A percentile compares a stretch with the other conserved stretches of the same genome.
Conservation (phyloP, 2,329 filamentous ascomycete species). For the Alternaria infectoria region DNA sequence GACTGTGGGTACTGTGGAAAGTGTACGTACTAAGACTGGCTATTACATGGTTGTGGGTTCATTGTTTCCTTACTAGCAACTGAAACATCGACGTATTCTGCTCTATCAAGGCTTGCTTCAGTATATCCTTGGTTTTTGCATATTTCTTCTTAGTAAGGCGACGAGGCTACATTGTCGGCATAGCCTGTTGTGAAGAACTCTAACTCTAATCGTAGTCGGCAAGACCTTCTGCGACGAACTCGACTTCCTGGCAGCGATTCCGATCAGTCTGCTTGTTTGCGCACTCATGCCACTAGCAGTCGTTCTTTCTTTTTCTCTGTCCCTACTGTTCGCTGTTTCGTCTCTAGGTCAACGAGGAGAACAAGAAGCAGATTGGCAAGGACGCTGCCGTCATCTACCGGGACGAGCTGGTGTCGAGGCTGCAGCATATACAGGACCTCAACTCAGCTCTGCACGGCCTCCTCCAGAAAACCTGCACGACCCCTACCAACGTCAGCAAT, state of each 20-base stretch:
- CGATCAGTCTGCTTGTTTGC: too few relatives aligned
- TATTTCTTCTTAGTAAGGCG: not conserved
- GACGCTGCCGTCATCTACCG: too few relatives aligned
- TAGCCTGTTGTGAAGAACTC: not conserved
- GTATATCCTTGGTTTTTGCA: not conserved
- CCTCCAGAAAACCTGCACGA: accelerated
- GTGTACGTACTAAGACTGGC: slow-evolving; percentile 33
- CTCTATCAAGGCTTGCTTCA: not conserved
- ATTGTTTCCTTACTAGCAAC: not conserved
- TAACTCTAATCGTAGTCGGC: not conserved
- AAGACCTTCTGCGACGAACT: not conserved
- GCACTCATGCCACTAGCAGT: too few relatives aligned
- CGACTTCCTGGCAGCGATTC: not conserved
- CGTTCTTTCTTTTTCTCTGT: too few relatives aligned
- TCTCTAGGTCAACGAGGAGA: not conserved
- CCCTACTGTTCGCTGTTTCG: too few relatives aligned
- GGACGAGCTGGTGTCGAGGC: too few relatives aligned
- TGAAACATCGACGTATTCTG: not conserved
- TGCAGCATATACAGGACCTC: too few relatives aligned
- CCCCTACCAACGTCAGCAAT: too few relatives aligned
- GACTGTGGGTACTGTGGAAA: slow-evolving; percentile 49
- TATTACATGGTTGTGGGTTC: accelerated
- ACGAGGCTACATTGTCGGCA: not conserved
- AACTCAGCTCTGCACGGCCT: too few relatives aligned
- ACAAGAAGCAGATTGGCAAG: too few relatives aligned